These are phyloP conservation scores for Nitzschia sp. DNA, from an alignment of 108 stramenopile species.

Conservation along the genomic window DNA sequence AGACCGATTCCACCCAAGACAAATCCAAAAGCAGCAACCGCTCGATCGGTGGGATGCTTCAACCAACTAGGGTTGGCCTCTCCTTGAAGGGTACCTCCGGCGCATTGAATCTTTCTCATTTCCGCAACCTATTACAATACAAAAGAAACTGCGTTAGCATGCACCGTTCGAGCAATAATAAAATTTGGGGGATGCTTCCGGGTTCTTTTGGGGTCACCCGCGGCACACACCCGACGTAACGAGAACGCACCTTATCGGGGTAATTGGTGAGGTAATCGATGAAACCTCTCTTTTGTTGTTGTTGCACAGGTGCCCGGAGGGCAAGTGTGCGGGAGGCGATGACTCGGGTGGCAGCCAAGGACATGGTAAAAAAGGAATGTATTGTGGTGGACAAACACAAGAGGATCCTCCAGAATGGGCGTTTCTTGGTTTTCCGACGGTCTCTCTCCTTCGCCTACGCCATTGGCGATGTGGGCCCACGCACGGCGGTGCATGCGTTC, in stretches of 20 bases:
- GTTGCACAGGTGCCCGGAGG: slow-evolving; percentile 28
- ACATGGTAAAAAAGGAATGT: too few relatives aligned
- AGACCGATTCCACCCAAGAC: slow-evolving; percentile 49
- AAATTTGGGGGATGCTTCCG: background rate
- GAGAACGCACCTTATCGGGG: slow-evolving; percentile 74
- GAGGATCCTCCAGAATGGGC: too few relatives aligned
- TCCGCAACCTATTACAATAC: slow-evolving; percentile 60
- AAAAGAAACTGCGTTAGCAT: slow-evolving; percentile 10
- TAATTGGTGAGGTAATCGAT: slow-evolving; percentile 75
- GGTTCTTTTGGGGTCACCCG: background rate
- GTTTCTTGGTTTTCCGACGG: too few relatives aligned
- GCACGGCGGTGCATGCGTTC: too few relatives aligned
- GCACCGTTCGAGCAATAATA: background rate
- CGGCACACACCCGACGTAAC: background rate
- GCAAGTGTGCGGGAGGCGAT: slow-evolving; percentile 37
- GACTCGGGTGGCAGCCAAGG: slow-evolving; percentile 42
- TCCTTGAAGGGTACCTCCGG: slow-evolving; percentile 74
- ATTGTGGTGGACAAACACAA: too few relatives aligned
- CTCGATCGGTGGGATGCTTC: slow-evolving; percentile 68
- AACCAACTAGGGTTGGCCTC: slow-evolving; percentile 82
- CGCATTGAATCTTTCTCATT: slow-evolving; percentile 71
- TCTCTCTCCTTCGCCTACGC: too few relatives aligned
- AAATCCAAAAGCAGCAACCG: slow-evolving; percentile 46
- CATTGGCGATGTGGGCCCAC: too few relatives aligned
- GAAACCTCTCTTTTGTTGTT: slow-evolving; percentile 49